phyloP scores from a whole-genome alignment of 169 alveolate genomes.

The Plasmodium cynomolgi region DNA sequence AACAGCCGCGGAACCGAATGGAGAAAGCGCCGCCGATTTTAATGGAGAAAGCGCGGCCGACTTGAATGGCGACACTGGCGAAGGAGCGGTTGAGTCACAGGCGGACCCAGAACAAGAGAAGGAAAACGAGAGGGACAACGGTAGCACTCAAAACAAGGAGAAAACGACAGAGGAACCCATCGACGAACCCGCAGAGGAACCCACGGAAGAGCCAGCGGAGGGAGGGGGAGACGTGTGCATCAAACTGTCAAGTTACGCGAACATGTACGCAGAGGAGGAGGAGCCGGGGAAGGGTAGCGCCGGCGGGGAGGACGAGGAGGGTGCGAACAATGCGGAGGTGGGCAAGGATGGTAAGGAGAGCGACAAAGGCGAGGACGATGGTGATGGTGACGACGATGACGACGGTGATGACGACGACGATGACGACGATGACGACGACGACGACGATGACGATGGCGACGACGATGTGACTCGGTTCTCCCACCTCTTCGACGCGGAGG shows the following conservation, averaged over 20 bases:
- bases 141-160: neutral
- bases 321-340: neutral
- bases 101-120: neutral
- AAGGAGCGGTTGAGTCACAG: neutral
- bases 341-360: neutral
- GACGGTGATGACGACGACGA: neutral
- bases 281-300: constrained; percentile 2
- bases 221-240: constrained; percentile 6
- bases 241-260: constrained; percentile 14
- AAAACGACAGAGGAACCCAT: neutral
- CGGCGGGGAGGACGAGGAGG: neutral
- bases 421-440: neutral
- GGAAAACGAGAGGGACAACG: neutral
- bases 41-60: neutral
- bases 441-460: neutral
- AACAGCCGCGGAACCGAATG: neutral
- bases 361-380: neutral
- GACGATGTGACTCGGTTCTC: neutral
- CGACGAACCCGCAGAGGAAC: neutral
- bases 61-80: neutral
- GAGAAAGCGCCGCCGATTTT: neutral
- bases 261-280: constrained; percentile 8
- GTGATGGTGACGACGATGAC: neutral
- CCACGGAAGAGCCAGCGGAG: neutral
- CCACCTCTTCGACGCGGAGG: neutral